Base-by-base conservation (phyloP, 345 rosid genomes). In the Triadica sebifera region DNA sequence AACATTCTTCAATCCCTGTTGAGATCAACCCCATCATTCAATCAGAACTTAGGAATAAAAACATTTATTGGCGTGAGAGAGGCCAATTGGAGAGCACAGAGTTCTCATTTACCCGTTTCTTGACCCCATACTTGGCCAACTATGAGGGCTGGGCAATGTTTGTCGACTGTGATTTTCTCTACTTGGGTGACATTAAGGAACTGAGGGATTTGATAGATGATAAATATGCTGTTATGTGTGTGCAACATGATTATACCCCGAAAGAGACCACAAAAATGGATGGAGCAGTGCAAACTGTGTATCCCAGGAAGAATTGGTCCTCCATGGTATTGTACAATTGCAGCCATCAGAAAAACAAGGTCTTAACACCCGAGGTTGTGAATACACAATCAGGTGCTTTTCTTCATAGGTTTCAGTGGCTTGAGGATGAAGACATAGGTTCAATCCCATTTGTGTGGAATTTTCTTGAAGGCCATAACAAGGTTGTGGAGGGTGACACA, bases 231-330 rank as follows among this genome's bases (percentile, higher is more conserved):
- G 68, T 93, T 24, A 95, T 95, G 97, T 93, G 99, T 64, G 99
- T 95, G 47, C 98, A 95, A 61, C 99, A 95, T 55, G 97, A 95
- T 24, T 95, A 95, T 60, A 70, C 92, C 5, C 99, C 98, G 0
- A 93, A 91, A 72, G 98, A 93, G 81, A 87, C 94, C 72, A 91
- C 93, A 0, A 95, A 95, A 84, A 95, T 95, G 99, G 99, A 95
- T 41, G 99, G 99, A 45, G 97, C 93, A 0, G 94, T 91, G 43
- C 98, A 95, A 43, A 95, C 98, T 0, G 94, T 89, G 46, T 93
- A 95, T 78, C 99, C 96, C 0, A 87, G 99, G 83, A 95, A 95
- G 94, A 95, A 95, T 69, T 95, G 97, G 99, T 95, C 99, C 3
- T 95, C 99, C 0, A 95, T 95, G 99, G 99, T 95, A 63, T 77